These are phyloP conservation scores for Penicillium waksmanii DNA, from an alignment of 495 filamentous ascomycete species.

Conservation along the genomic window DNA sequence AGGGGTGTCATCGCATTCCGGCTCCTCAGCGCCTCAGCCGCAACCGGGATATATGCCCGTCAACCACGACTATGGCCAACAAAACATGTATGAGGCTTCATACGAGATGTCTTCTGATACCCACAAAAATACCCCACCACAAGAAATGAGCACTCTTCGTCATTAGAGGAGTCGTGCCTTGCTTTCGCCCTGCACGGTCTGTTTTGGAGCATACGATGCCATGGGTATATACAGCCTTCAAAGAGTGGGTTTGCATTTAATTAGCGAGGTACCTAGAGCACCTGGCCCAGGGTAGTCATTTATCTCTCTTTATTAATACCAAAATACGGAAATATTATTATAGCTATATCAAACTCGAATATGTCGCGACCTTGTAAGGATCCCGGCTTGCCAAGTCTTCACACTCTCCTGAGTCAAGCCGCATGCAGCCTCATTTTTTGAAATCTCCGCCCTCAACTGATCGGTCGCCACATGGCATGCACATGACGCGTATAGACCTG, in stretches of 20 bases:
- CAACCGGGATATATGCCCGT: conserved; percentile 1
- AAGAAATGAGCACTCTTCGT: not conserved
- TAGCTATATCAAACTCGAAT: not conserved
- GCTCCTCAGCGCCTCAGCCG: not conserved
- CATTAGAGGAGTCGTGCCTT: not conserved
- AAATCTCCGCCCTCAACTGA: not conserved
- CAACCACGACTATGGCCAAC: not conserved
- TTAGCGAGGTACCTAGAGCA: not conserved
- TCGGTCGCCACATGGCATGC: not conserved
- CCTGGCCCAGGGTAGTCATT: not conserved
- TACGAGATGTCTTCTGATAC: not conserved
- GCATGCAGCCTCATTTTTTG: not conserved
- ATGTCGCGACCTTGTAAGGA: too few species aligned
- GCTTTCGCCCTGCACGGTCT: not conserved
- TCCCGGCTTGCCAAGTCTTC: not conserved
- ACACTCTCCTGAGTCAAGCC: not conserved
- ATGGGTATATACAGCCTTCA: not conserved
- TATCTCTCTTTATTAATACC: not conserved
- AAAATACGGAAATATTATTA: not conserved
- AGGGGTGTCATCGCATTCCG: not conserved
- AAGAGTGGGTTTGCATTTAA: not conserved
- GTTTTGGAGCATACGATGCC: not conserved
- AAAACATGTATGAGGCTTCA: not conserved
- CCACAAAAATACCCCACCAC: not conserved
- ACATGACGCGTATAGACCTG: not conserved